phyloP scores from a whole-genome alignment of 2,329 filamentous ascomycete species.

The Davidsoniella australis region DNA sequence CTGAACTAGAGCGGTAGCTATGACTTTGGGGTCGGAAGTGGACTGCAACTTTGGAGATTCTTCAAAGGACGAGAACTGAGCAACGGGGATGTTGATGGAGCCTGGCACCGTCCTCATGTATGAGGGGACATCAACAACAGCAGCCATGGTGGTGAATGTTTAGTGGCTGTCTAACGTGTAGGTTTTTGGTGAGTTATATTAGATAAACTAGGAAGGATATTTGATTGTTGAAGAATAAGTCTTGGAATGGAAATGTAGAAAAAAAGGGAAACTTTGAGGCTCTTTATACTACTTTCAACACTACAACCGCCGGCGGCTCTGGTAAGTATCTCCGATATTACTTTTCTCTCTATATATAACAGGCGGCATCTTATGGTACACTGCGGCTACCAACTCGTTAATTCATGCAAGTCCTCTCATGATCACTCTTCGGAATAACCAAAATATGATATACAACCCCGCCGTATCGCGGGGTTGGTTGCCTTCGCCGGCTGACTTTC shows the following conservation, averaged over 20 bases:
- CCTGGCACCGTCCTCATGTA: slow-evolving; percentile 25
- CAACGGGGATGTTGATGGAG: slow-evolving; percentile 34
- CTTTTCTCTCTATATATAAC: no score
- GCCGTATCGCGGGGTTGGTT: no score
- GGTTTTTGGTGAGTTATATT: not conserved
- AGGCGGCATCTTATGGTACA: no score
- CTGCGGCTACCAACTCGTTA: no score
- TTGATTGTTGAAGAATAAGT: not conserved
- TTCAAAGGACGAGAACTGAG: slow-evolving; percentile 19
- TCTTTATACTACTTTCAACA: not conserved
- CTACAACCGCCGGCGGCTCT: no score
- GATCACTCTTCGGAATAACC: no score
- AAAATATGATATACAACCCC: no score
- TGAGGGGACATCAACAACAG: slow-evolving; percentile 14
- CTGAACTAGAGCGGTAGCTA: slow-evolving; percentile 23
- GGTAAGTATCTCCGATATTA: no score
- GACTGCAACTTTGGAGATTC: slow-evolving; percentile 1
- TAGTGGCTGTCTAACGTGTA: not conserved
- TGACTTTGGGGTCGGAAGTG: slow-evolving; percentile 19
- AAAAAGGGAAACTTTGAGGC: not conserved
- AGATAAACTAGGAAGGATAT: not conserved
- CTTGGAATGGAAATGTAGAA: not conserved
- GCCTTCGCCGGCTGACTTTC: no score
- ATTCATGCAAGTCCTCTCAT: no score
- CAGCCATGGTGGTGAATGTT: slow-evolving; percentile 2